Evolutionary conservation across 2,329 filamentous ascomycete species (phyloP), one percentile per base, ranked within the genome.

Genomic region (Fusarium euwallaceae): DNA sequence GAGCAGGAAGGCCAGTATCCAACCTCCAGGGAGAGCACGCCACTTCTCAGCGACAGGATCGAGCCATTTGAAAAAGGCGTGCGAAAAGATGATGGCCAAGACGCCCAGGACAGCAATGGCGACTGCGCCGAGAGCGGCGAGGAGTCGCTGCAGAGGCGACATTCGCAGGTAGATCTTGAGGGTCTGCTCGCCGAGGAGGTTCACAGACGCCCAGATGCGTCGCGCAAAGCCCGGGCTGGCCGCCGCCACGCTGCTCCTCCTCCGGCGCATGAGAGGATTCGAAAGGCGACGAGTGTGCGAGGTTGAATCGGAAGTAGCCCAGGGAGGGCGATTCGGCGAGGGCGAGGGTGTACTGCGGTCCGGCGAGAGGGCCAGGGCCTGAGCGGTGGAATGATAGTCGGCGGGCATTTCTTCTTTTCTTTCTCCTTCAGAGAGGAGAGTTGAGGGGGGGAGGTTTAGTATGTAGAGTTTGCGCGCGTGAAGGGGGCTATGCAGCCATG

Each of bases 11-110:
- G 97, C 87, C 60, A 98, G 89, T 69, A 89, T 86, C 87, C 91
- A 97, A 51, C 95, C 96, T 62, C 89, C 91, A 1, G 87, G 88
- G 6, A 95, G 85, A 34, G 90, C 88, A 79, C 94, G 91, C 95
- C 95, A 98, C 74, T 89, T 89, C 81, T 92, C 88, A 24, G 95
- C 94, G 14, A 92, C 83, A 8, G 95, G 94, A 14, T 88, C 89
- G 64, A 98, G 87, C 83, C 88, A 91, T 37, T 89, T 87, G 85
- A 98, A 97, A 81, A 98, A 92, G 74, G 88, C 85, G 82, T 96
- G 92, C 73, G 92, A 94, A 86, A 94, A 97, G 71, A 96, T 82
- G 66, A 97, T 85, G 81, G 94, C 92, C 6, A 95, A 84, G 63
- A 97, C 85, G 32, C 87, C 84, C 14, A 94, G 79, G 10, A 90